phyloP scores from a whole-genome alignment of 2,329 filamentous ascomycete species.

The Eutypa lata region DNA sequence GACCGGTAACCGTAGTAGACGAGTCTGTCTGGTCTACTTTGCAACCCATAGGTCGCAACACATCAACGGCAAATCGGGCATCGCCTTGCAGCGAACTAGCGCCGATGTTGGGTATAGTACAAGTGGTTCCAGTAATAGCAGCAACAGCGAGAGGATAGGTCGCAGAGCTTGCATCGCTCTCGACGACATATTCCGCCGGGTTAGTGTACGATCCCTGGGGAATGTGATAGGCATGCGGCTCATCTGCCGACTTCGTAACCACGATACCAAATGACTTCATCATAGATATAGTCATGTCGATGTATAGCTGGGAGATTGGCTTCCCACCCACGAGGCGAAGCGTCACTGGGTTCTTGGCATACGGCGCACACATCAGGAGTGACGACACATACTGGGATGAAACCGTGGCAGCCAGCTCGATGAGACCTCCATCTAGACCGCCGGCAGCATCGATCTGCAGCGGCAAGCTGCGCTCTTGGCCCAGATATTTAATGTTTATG shows the following conservation, averaged over 20 bases:
- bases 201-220: slow-evolving; percentile 81
- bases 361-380: slow-evolving; percentile 93
- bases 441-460: slow-evolving; percentile 77
- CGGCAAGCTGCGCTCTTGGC: slow-evolving; percentile 79
- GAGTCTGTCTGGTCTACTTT: slow-evolving; percentile 77
- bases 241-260: slow-evolving; percentile 71
- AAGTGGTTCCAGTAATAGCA: slow-evolving; percentile 92
- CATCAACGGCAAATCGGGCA: slow-evolving; percentile 87
- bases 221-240: slow-evolving; percentile 91
- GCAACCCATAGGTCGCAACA: slow-evolving; percentile 91
- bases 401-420: slow-evolving; percentile 89
- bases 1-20: slow-evolving; percentile 91
- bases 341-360: slow-evolving; percentile 91
- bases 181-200: slow-evolving; percentile 81
- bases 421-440: slow-evolving; percentile 80
- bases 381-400: slow-evolving; percentile 99
- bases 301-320: slow-evolving; percentile 94
- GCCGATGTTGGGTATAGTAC: slow-evolving; percentile 94
- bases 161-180: slow-evolving; percentile 96
- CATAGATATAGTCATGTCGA: slow-evolving; percentile 98
- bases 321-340: slow-evolving; percentile 91
- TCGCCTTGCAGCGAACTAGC: slow-evolving; percentile 90
- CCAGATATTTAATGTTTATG: slow-evolving; percentile 81
- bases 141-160: slow-evolving; percentile 94
- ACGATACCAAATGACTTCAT: slow-evolving; percentile 88